Conservation (phyloP, 2,329 filamentous ascomycete species). For the Anthostomella pinea region DNA sequence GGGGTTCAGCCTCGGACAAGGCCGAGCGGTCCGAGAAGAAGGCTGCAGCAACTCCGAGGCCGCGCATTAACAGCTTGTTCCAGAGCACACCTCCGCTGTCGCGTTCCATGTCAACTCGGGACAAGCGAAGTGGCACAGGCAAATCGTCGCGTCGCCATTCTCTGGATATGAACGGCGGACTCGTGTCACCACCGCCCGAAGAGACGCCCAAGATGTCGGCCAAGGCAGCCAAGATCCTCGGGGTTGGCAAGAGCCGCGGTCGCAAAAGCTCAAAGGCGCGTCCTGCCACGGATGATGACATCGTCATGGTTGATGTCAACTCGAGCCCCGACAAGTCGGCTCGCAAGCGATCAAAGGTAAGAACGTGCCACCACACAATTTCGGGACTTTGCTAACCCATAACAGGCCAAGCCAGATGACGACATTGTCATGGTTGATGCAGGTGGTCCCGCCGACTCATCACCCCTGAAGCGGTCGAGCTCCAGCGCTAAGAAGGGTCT, state of each 20-base stretch:
- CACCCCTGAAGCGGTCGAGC: conserved; percentile 57
- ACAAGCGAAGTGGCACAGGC: conserved; percentile 55
- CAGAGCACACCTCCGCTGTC: conserved; percentile 64
- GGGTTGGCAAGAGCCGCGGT: conserved; percentile 47
- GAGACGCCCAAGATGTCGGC: conserved; percentile 61
- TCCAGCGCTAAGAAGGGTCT: conserved; percentile 62
- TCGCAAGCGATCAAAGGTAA: conserved; percentile 45
- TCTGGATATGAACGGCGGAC: conserved; percentile 60
- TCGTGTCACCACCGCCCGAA: conserved; percentile 72
- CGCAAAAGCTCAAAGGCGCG: conserved; percentile 46
- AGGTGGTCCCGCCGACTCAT: conserved; percentile 44
- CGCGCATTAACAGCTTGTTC: conserved; percentile 64
- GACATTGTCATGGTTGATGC: conserved; percentile 58
- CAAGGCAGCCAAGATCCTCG: conserved; percentile 77
- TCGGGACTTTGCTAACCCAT: conserved; percentile 14
- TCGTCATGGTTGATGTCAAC: conserved; percentile 45
- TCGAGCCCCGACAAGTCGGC: conserved; percentile 45
- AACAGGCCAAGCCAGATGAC: conserved; percentile 36
- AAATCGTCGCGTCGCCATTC: conserved; percentile 67
- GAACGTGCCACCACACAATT: conserved; percentile 30
- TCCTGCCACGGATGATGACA: conserved; percentile 43
- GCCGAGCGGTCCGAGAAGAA: conserved; percentile 35
- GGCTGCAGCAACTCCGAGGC: conserved; percentile 50
- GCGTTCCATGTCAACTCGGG: conserved; percentile 66
- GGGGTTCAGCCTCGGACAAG: conserved; percentile 71